These are phyloP conservation scores for Epichloe aotearoae DNA, from an alignment of 2,329 filamentous ascomycete species.

Conservation along the genomic window DNA sequence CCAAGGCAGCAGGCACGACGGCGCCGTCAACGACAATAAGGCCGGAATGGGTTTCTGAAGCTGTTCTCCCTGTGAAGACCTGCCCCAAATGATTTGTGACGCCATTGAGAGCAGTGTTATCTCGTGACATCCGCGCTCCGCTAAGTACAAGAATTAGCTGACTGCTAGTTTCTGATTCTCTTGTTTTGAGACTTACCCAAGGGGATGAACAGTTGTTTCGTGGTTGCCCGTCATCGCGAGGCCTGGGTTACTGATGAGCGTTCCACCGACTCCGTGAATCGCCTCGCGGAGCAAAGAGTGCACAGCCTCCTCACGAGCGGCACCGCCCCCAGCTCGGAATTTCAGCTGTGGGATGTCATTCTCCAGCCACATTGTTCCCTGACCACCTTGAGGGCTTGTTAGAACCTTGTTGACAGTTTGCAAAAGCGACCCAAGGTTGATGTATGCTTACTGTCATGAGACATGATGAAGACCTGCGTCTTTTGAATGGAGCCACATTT, in stretches of 20 bases:
- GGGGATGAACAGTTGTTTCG: conserved; percentile 51
- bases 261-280: conserved; percentile 45
- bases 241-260: conserved; percentile 45
- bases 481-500: conserved; percentile 41
- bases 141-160: conserved; percentile 15
- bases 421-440: too few relatives aligned
- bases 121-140: conserved; percentile 48
- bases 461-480: conserved; percentile 54
- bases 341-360: conserved; percentile 46
- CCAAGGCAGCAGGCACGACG: conserved; percentile 46
- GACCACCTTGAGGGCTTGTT: conserved; percentile 28
- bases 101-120: conserved; percentile 42
- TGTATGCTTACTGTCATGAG: conserved; percentile 39
- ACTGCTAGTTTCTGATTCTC: too few relatives aligned
- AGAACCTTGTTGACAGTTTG: neutral
- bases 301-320: conserved; percentile 39
- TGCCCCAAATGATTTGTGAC: conserved; percentile 49
- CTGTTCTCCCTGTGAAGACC: conserved; percentile 39
- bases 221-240: conserved; percentile 41
- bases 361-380: conserved; percentile 44
- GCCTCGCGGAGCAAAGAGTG: conserved; percentile 39
- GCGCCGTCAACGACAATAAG: conserved; percentile 50
- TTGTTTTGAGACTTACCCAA: conserved; percentile 24
- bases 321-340: conserved; percentile 47
- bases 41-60: conserved; percentile 37